Conservation (phyloP, 257 asterid species). For the Nicotiana tomentosiformis region DNA sequence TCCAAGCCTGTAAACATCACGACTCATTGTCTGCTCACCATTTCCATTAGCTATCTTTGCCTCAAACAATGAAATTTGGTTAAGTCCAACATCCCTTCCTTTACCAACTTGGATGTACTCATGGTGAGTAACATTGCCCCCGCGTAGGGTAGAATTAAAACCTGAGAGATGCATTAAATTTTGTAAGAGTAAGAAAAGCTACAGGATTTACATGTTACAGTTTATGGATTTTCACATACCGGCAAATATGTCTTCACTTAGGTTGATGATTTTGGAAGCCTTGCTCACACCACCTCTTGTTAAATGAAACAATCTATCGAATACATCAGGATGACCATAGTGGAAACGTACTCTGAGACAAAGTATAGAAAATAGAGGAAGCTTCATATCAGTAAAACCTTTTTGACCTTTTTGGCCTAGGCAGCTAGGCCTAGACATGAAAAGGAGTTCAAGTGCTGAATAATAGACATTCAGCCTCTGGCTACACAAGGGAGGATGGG, state of each 20-base stretch:
- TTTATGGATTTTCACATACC: slow-evolving; percentile 38
- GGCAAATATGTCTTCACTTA: slow-evolving; percentile 98
- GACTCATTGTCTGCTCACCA: slow-evolving; percentile 95
- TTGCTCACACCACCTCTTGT: slow-evolving; percentile 97
- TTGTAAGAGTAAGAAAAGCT: slow-evolving; percentile 18
- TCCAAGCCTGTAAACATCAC: slow-evolving; percentile 90
- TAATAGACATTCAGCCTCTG: neutral
- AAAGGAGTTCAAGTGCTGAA: neutral
- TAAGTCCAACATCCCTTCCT: slow-evolving; percentile 98
- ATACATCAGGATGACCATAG: slow-evolving; percentile 97
- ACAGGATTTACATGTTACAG: slow-evolving; percentile 1
- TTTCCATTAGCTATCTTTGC: slow-evolving; percentile 96
- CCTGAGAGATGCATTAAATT: slow-evolving; percentile 36
- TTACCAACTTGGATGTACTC: slow-evolving; percentile 98
- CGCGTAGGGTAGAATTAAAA: slow-evolving; percentile 95
- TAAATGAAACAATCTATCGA: slow-evolving; percentile 89
- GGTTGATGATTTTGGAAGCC: slow-evolving; percentile 85
- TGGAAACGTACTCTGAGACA: slow-evolving; percentile 92
- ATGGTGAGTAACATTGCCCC: slow-evolving; percentile 95
- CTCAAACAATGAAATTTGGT: slow-evolving; percentile 84
- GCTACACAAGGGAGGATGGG: neutral
- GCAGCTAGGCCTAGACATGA: neutral
- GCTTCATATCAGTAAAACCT: slow-evolving; percentile 4
- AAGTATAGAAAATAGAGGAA: neutral
- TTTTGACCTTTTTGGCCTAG: neutral